phyloP scores from a whole-genome alignment of 208 protist genomes.

The Porcisia hertigi region DNA sequence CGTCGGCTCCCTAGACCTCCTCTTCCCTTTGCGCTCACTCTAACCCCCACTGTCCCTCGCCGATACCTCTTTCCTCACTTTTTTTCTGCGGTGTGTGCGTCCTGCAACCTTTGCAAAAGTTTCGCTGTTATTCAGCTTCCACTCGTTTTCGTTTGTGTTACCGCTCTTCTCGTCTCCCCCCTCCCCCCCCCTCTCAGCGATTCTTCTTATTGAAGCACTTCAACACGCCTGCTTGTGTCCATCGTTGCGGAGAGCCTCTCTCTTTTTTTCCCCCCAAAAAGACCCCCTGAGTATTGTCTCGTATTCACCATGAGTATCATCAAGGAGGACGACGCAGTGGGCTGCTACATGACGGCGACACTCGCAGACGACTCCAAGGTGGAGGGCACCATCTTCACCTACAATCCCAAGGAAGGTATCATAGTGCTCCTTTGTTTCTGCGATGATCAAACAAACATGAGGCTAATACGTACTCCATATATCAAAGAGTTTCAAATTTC shows the following conservation, averaged over 20 bases:
- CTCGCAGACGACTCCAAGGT: slow-evolving; percentile 65
- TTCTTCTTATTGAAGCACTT: neutral
- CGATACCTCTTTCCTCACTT: neutral
- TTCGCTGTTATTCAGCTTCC: neutral
- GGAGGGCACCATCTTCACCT: slow-evolving; percentile 82
- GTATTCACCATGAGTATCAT: slow-evolving; percentile 47
- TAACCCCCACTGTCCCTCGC: neutral
- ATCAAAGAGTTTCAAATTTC: slow-evolving; percentile 71
- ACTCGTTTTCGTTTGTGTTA: neutral
- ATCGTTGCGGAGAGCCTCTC: neutral
- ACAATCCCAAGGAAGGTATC: slow-evolving; percentile 73
- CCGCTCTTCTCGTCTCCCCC: neutral
- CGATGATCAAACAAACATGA: slow-evolving; percentile 51
- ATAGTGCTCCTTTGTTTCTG: slow-evolving; percentile 65
- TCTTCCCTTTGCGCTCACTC: too few relatives aligned
- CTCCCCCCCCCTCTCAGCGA: neutral
- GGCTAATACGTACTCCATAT: slow-evolving; percentile 72
- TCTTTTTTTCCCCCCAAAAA: neutral
- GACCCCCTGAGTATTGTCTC: neutral
- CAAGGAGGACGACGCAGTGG: slow-evolving; percentile 71
- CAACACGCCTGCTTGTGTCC: neutral
- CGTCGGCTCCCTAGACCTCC: neutral
- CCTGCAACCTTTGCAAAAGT: neutral
- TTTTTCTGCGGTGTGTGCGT: neutral
- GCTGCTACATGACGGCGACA: slow-evolving; percentile 57